Conservation (phyloP, 2,329 filamentous ascomycete species). For the Chrysoporthe deuterocubensis region DNA sequence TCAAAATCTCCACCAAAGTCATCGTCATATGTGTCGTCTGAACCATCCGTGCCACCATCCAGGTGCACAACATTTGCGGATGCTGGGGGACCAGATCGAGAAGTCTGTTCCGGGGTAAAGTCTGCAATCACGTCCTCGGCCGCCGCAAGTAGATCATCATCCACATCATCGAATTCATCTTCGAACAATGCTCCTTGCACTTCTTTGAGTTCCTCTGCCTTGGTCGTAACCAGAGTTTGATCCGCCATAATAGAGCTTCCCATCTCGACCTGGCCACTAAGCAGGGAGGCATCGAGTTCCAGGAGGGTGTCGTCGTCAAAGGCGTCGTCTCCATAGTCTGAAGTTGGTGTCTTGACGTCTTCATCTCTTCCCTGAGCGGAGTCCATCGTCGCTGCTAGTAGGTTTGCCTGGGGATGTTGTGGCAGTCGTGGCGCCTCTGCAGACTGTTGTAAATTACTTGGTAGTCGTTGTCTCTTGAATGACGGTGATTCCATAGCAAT, state of each 20-base stretch:
- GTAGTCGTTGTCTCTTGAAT: conserved; percentile 43
- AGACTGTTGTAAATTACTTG: conserved; percentile 17
- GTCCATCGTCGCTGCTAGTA: background rate
- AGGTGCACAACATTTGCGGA: conserved; percentile 39
- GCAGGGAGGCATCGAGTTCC: conserved; percentile 53
- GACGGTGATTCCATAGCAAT: conserved; percentile 47
- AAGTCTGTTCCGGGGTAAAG: conserved; percentile 37
- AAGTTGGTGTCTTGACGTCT: conserved; percentile 32
- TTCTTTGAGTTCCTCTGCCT: background rate
- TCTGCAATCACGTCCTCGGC: conserved; percentile 48
- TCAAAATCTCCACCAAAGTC: conserved; percentile 77
- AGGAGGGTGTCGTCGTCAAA: conserved; percentile 65
- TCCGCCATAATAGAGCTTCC: conserved; percentile 13
- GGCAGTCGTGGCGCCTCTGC: background rate
- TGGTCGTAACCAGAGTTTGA: conserved; percentile 10
- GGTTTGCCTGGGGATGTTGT: conserved; percentile 27
- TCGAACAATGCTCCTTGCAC: conserved; percentile 34
- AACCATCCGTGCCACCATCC: conserved; percentile 39
- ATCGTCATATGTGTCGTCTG: conserved; percentile 63
- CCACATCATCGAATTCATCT: conserved; percentile 69
- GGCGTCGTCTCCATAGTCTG: conserved; percentile 61
- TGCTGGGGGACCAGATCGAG: conserved; percentile 24
- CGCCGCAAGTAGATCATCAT: conserved; percentile 62
- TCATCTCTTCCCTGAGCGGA: background rate
- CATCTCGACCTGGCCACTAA: conserved; percentile 33